Evolutionary conservation across 192 early-diverging fungal genomes (phyloP), one percentile per base, ranked within the genome.

Genomic region (Haplosporangium gracile): DNA sequence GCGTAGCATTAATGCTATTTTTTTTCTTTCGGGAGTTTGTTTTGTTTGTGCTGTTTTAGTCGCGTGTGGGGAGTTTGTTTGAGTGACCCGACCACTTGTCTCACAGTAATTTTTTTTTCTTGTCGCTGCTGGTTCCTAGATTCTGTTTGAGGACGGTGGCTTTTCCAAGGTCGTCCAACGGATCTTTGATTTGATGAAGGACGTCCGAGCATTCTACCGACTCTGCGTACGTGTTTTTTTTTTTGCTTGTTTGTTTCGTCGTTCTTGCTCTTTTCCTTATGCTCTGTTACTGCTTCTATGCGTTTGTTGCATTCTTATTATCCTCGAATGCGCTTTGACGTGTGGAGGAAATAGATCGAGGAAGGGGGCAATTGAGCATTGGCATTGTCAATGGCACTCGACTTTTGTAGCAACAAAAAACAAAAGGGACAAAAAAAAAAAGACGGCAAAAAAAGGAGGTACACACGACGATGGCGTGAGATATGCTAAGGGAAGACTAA

Each of bases 111-210:
- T 72, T 24, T 78, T 79, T 57, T 29, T 24, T 75, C 55, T 32
- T 18, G 57, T 29, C 24, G 10, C 51, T 26, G 4, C 29, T 82
- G 91, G 92, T 70, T 39, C n/a, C 29, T 82, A 93, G 92, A 57
- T 49, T 24, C 68, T 92, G 10, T 91, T 92, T 70, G 89, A 91
- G 7, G 87, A 90, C 24, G 73, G 77, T 36, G 70, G 81, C 38
- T 88, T 93, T 43, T 76, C 75, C 4, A 85, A 79, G 51, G 73
- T 92, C 15, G 43, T 93, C 29, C 88, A 91, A 45, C 89, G 89
- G 45, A 91, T 92, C 2, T 94, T 89, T 72, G 93, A 94, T 78
- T 47, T 92, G 38, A 90, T 90, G 43, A 93, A 91, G 70, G 92
- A 93, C 60, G 74, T 94, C 11, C 88, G 91, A 53, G 87, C 84